phyloP scores from a whole-genome alignment of 345 rosid genomes.

The Sisymbrium irio region DNA sequence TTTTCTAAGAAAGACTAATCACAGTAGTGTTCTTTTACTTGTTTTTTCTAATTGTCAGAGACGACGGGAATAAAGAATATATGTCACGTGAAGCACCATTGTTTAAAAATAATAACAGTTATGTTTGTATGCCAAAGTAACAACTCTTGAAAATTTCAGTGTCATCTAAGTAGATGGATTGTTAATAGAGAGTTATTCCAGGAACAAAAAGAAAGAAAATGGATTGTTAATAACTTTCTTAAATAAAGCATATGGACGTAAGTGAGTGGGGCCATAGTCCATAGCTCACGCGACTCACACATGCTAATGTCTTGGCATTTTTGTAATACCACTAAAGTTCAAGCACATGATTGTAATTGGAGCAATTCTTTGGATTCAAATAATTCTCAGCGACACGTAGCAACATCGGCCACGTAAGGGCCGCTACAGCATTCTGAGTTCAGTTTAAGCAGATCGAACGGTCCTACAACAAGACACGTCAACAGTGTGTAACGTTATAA shows the following conservation, averaged over 20 bases:
- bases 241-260: not conserved
- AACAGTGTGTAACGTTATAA: slow-evolving; percentile 21
- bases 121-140: slow-evolving; percentile 1
- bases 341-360: slow-evolving; percentile 2
- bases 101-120: not conserved
- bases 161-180: too few species aligned
- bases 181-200: not conserved
- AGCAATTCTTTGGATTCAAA: slow-evolving; percentile 3
- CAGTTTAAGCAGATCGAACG: slow-evolving; percentile 8
- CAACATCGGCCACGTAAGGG: not conserved
- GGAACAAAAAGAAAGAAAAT: not conserved
- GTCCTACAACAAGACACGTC: slow-evolving; percentile 20
- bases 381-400: not conserved
- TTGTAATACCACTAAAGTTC: slow-evolving; percentile 10
- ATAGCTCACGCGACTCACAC: slow-evolving; percentile 30
- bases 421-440: not conserved
- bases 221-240: too few species aligned
- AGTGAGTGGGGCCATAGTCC: slow-evolving; percentile 20
- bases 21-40: too few species aligned
- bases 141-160: not conserved
- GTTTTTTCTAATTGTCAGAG: not conserved
- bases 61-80: slow-evolving; percentile 7
- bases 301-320: slow-evolving; percentile 8
- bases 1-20: too few species aligned
- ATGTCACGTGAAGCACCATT: slow-evolving; percentile 17